Evolutionary conservation across 2,329 filamentous ascomycete species (phyloP), one percentile per base, ranked within the genome.

Genomic region (Apiospora hydei): DNA sequence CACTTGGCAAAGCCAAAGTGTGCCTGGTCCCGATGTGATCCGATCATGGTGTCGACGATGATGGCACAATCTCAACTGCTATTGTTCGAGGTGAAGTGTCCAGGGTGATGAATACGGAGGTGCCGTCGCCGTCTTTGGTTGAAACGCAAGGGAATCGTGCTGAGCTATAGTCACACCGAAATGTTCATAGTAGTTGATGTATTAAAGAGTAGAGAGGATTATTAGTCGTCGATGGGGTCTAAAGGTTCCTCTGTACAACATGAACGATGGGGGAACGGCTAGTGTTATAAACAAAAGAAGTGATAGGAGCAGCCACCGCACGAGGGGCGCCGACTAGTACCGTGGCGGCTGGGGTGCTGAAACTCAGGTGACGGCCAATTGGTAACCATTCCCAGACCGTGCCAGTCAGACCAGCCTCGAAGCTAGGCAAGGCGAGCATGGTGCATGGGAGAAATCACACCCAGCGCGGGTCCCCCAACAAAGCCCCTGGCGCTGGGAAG

Each of bases 1-100:
- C 88, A 90, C 78, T 82, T 82, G 21, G 88, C 85, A 43, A 86
- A 84, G 71, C 83, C 83, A 74, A 88, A 89, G 72, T 88, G 85
- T 41, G 85, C 85, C 74, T 89, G 86, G 47, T 88, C 83, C 74
- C 86, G 83, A 73, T 88, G 85, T 61, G 80, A 83, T 67, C 81
- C 84, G 77, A 84, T 82, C 75, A 79, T 82, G 69, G 34, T 72
- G 64, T 61, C 66, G n/a, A 57, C 68, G 44, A 18, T n/a, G 21
- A n/a, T 41, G 30, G 8, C 21, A 57, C 4, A 66, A 43, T 24
- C 41, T 68, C 43, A 21, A 34, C 16, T 18, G 18, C 18, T 38
- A 14, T 38, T 13, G 34, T n/a, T 64, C 21, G 57, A 21, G 57
- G 34, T 5, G 34, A 41, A 41, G 34, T 64, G 34, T 30, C 18